phyloP scores from a whole-genome alignment of 345 rosid species.

The Eucalyptus regnans region DNA sequence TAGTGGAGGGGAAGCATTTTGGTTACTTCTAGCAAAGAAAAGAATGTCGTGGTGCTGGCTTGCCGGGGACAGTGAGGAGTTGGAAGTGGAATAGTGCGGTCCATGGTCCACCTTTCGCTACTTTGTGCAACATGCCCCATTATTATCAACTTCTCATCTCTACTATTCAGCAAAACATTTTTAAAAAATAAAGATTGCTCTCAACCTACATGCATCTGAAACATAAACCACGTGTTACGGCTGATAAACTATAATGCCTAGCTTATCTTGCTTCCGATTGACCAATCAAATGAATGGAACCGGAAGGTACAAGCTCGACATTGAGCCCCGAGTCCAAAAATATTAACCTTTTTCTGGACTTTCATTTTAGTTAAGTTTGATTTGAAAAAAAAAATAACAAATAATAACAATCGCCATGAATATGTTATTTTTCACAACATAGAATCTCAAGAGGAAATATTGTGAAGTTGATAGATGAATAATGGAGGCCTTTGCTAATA shows the following conservation, averaged over 20 bases:
- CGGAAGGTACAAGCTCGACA: background rate
- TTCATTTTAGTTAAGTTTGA: background rate
- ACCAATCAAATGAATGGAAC: background rate
- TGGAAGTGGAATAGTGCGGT: background rate
- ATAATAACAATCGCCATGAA: background rate
- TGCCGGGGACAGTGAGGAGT: background rate
- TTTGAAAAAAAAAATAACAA: fast-evolving
- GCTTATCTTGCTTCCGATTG: background rate
- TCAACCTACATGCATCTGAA: background rate
- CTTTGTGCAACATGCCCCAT: background rate
- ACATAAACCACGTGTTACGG: background rate
- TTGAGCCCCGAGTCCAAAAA: background rate
- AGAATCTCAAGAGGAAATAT: background rate
- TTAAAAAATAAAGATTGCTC: background rate
- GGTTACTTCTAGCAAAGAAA: background rate
- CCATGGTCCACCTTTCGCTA: background rate
- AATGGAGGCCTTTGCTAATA: background rate
- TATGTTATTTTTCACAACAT: background rate
- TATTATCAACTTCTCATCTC: background rate
- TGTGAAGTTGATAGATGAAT: background rate
- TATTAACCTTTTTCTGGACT: background rate
- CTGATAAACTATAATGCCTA: background rate
- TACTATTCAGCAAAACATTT: background rate
- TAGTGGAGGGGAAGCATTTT: background rate
- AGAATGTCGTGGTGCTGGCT: background rate